Evolutionary conservation across 768 basidiomycete genomes (phyloP), one percentile per base, ranked within the genome.

Genomic region (Russula lepida): DNA sequence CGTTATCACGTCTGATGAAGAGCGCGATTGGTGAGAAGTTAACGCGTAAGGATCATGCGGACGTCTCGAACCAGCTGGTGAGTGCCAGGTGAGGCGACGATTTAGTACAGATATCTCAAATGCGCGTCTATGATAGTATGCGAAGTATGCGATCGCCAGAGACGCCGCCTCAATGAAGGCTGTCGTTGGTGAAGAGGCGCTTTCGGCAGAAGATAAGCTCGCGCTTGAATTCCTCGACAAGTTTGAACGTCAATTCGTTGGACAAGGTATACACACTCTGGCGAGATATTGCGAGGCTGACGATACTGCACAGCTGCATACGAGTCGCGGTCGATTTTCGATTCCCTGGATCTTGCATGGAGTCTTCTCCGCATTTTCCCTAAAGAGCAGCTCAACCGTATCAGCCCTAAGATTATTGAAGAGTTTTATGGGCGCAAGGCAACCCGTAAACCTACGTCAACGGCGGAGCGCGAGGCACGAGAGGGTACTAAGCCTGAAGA

Each of bases 131-230:
- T 67, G 41, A 30, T 72, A 95, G 90, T 97, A 95, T 73, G 94
- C 94, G 72, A 95, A 97, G 77, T 98, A 98, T 74, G 95, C 95
- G 67, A 95, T 97, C 70, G 95, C 94, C 53, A 85, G 92, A 71
- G 95, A 98, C 70, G 95, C 95, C 51, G 93, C 95, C 2, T 81
- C 94, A 13, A 99, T 99, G 97, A 98, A 98, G 74, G 97, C 97
- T 62, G 97, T 98, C 46, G 97, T 99, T 54, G 97, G 97, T 69
- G 97, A 98, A 75, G 97, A 99, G 74, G 95, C 97, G 23, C 75
- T 98, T 68, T 94, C 91, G 47, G 76, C 84, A 0, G 97, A 98
- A 74, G 97, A 99, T 74, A 98, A 97, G 76, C 81, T 97, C 41
- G 95, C 95, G 9, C 77, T 99, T 52, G 95, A 98, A 74, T 99